Evolutionary conservation across 2,329 filamentous ascomycete genomes (phyloP).

Genomic region (Stylonectria norvegica): DNA sequence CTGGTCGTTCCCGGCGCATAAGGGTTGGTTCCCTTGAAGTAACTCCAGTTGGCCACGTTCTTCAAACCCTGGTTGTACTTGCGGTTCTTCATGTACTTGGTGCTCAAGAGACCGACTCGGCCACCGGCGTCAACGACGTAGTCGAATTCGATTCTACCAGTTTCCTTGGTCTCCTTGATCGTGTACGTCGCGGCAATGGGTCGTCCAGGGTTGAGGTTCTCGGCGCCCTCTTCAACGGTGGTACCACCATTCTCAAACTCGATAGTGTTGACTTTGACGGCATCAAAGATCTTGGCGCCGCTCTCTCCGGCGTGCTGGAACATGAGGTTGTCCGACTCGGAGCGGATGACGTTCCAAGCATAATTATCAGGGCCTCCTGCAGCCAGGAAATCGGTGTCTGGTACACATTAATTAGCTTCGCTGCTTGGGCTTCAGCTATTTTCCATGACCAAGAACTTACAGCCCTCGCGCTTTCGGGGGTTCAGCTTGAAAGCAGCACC

Average conservation of each 20-base stretch:
- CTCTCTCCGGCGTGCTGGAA: slow-evolving; percentile 39
- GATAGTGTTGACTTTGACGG: slow-evolving; percentile 33
- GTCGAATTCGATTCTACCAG: slow-evolving; percentile 42
- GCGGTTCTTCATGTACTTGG: slow-evolving; percentile 48
- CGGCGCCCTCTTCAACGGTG: neutral
- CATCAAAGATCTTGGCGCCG: slow-evolving; percentile 42
- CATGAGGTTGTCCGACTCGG: slow-evolving; percentile 43
- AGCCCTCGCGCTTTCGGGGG: slow-evolving; percentile 28
- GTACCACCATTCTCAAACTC: slow-evolving; percentile 25
- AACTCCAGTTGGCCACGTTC: slow-evolving; percentile 49
- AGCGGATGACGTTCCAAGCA: slow-evolving; percentile 46
- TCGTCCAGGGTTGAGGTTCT: slow-evolving; percentile 21
- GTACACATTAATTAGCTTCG: too few relatives aligned
- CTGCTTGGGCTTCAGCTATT: too few relatives aligned
- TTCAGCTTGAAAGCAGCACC: slow-evolving; percentile 41
- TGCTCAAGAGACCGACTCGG: slow-evolving; percentile 42
- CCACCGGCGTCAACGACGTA: slow-evolving; percentile 50
- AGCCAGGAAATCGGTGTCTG: slow-evolving; percentile 41
- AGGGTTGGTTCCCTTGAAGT: slow-evolving; percentile 37
- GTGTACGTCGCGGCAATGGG: slow-evolving; percentile 37
- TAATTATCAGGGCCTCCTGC: slow-evolving; percentile 37
- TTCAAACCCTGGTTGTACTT: slow-evolving; percentile 45
- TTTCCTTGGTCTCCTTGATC: slow-evolving; percentile 30
- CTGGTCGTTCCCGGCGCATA: slow-evolving; percentile 35
- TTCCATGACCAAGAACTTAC: slow-evolving; percentile 28